A percentile compares a stretch with the other conserved stretches of the same genome.
phyloP scores from a whole-genome alignment of 148 eudicot species.

The Polygonum aviculare region DNA sequence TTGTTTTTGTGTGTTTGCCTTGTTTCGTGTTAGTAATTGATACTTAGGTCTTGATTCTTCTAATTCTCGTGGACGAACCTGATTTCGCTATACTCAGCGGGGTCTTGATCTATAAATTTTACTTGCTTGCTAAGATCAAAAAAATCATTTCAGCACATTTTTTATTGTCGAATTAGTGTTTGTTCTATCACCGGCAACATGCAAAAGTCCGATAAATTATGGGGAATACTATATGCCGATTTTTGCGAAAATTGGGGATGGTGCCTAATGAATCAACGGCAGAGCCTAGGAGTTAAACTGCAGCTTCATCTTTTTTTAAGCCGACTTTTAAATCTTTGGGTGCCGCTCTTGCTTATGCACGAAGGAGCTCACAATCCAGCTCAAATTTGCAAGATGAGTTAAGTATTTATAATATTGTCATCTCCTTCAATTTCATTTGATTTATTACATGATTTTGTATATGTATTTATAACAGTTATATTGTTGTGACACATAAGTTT shows the following conservation, averaged over 20 bases:
- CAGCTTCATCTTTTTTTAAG: not conserved
- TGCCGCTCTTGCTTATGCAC: not conserved
- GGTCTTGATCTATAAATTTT: too few relatives aligned
- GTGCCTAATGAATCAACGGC: not conserved
- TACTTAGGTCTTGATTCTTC: too few relatives aligned
- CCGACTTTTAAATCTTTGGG: not conserved
- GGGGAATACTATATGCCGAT: not conserved
- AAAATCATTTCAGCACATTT: too few relatives aligned
- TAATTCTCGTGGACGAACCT: too few relatives aligned
- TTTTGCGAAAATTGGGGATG: not conserved
- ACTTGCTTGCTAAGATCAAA: too few relatives aligned
- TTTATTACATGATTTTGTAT: not conserved
- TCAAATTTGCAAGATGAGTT: not conserved
- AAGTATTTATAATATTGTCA: not conserved
- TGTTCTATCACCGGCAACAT: not conserved
- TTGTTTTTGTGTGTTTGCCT: too few relatives aligned
- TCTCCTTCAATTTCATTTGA: not conserved
- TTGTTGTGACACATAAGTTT: not conserved
- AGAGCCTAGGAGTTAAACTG: not conserved
- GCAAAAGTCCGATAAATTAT: not conserved
- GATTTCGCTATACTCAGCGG: too few relatives aligned
- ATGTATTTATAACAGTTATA: not conserved
- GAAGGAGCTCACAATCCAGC: too few relatives aligned
- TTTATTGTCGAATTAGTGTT: not conserved
- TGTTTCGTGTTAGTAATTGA: too few relatives aligned